phyloP scores from a whole-genome alignment of 192 early-diverging fungal species.

The Coemansia sp. region DNA sequence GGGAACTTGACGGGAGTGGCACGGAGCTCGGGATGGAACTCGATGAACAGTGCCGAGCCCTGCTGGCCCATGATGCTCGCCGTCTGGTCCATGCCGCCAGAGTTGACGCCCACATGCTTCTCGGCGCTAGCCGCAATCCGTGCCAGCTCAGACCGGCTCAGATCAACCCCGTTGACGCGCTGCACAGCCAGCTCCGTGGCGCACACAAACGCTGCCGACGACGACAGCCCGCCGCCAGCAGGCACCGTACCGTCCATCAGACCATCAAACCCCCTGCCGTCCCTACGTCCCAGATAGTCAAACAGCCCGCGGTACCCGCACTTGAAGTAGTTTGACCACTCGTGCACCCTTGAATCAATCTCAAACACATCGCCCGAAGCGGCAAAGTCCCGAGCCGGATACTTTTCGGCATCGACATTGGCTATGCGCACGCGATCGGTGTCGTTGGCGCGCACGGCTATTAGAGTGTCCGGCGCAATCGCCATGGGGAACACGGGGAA shows the following conservation, averaged over 20 bases:
- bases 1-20: slow-evolving; percentile 66
- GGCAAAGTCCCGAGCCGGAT: slow-evolving; percentile 25
- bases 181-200: slow-evolving; percentile 68
- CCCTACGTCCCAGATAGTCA: slow-evolving; percentile 29
- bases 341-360: slow-evolving; percentile 65
- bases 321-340: slow-evolving; percentile 93
- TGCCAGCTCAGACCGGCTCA: slow-evolving; percentile 40
- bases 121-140: slow-evolving; percentile 75
- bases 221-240: slow-evolving; percentile 83
- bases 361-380: slow-evolving; percentile 46
- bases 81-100: slow-evolving; percentile 88
- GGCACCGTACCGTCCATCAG: slow-evolving; percentile 83
- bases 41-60: slow-evolving; percentile 73
- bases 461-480: slow-evolving; percentile 61
- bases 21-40: slow-evolving; percentile 74
- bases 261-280: slow-evolving; percentile 54
- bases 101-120: slow-evolving; percentile 77
- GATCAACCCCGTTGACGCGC: slow-evolving; percentile 20
- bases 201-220: slow-evolving; percentile 85
- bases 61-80: slow-evolving; percentile 78
- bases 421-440: slow-evolving; percentile 18
- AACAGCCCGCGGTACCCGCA: slow-evolving; percentile 65
- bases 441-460: slow-evolving; percentile 33
- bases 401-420: slow-evolving; percentile 25
- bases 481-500: slow-evolving; percentile 96